A percentile compares a stretch with the other conserved stretches of the same genome.
phyloP scores from a whole-genome alignment of 176 grass and related monocot species.

The maize (Zea mays) region DNA sequence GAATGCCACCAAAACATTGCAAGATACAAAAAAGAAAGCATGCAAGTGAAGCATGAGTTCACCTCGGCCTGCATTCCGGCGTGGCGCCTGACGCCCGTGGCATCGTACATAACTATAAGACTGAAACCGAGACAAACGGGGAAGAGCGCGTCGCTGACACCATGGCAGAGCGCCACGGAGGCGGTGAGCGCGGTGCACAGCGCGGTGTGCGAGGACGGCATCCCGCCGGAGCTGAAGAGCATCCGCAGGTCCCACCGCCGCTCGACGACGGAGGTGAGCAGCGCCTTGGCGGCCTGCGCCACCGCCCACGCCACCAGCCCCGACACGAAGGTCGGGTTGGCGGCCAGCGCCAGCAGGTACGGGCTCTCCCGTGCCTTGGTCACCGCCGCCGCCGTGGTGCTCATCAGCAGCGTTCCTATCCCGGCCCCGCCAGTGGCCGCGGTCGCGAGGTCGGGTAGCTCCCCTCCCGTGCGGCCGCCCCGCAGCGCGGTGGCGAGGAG shows the following conservation, averaged over 20 bases:
- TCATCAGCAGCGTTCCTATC: constrained; percentile 88
- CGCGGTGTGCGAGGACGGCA: constrained; percentile 95
- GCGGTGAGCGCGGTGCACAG: constrained; percentile 90
- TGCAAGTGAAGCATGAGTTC: constrained; percentile 17
- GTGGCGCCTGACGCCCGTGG: constrained; percentile 85
- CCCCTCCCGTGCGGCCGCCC: constrained; percentile 47
- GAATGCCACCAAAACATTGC: background rate
- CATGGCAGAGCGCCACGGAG: constrained; percentile 89
- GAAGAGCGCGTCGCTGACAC: constrained; percentile 79
- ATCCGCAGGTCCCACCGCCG: constrained; percentile 76
- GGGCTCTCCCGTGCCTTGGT: constrained; percentile 76
- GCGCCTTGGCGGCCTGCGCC: constrained; percentile 75
- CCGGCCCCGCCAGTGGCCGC: constrained; percentile 41
- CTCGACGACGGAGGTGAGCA: constrained; percentile 86
- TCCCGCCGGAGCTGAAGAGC: constrained; percentile 87
- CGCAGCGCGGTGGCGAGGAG: constrained; percentile 39
- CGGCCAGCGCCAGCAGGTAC: constrained; percentile 65
- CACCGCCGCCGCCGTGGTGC: constrained; percentile 78
- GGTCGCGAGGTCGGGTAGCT: constrained; percentile 39
- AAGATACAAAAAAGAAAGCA: background rate
- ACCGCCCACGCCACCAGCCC: constrained; percentile 76
- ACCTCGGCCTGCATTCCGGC: constrained; percentile 99
- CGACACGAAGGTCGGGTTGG: constrained; percentile 90
- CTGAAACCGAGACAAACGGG: constrained; percentile 91
- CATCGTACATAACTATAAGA: constrained; percentile 96